Evolutionary conservation across 2,329 filamentous ascomycete species (phyloP), one percentile per base, ranked within the genome.

Genomic region (Ceratocystis diversiconidia): DNA sequence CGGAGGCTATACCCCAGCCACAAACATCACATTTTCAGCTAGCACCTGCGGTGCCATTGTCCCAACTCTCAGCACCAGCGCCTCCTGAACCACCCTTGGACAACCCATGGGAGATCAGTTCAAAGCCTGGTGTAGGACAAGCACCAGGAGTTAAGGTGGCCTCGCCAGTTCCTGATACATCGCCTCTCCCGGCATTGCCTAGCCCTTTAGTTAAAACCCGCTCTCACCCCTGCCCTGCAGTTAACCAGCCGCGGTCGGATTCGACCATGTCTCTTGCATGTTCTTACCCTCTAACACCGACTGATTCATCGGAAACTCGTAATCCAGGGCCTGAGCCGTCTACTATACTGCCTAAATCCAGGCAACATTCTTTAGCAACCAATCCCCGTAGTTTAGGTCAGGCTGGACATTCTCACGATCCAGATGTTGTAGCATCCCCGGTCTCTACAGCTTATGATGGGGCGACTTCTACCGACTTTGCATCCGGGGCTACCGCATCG

Each of bases 61-160:
- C 59, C 15, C 59, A 66, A 15, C 19, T 62, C 8, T 30, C 68
- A 8, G 52, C 66, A 5, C 68, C 67, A 19, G 65, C 68, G 7
- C 46, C 67, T 19, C 68, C 68, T 7, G 41, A 70, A 52, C 77
- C 76, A 2, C 76, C 77, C 8, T 76, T 75, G 5, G 67, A 72
- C 10, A 76, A 79, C 63, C 77, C 78, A 5, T 80, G 78, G 78
- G 75, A 79, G 66, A 69, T 75, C 44, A 71, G 72, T 63, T 67
- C 66, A 64, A 70, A 72, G 69, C 52, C 71, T 8, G 52, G 55
- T 2, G 61, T n/a, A 36, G 68, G 69, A 19, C 70, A 70, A 19
- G 64, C 63, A 17, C 66, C 63, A 2, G n/a, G 67, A 67, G 4
- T 15, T 5, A 7, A 41, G 5, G 17, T 8, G 10, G 28, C 41